A percentile compares a stretch with the other conserved stretches of the same genome.
Evolutionary conservation across 2,329 filamentous ascomycete species (phyloP).

Genomic region (Dothiorella sarmentorum): DNA sequence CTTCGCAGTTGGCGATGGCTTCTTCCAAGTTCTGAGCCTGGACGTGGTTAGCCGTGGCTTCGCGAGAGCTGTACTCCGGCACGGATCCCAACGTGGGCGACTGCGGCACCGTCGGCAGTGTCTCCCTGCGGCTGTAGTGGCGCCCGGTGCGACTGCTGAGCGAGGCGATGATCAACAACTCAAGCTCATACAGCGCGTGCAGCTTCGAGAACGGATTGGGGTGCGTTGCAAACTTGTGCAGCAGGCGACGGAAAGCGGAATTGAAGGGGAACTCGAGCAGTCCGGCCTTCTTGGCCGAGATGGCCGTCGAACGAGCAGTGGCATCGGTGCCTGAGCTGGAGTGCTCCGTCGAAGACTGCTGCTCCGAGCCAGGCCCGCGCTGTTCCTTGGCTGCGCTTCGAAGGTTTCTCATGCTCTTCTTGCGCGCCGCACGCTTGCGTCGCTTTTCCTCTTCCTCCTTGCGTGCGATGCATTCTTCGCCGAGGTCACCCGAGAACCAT

Average conservation of each 20-base stretch:
- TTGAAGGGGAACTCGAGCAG: slow-evolving; percentile 71
- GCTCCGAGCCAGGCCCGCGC: slow-evolving; percentile 38
- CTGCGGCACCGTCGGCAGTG: slow-evolving; percentile 41
- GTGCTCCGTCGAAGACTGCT: slow-evolving; percentile 44
- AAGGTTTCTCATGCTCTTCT: slow-evolving; percentile 61
- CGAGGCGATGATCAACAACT: slow-evolving; percentile 75
- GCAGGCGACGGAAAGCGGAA: slow-evolving; percentile 71
- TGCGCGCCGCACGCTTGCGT: slow-evolving; percentile 37
- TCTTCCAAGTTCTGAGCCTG: slow-evolving; percentile 57
- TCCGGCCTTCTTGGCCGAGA: slow-evolving; percentile 42
- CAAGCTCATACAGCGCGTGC: slow-evolving; percentile 75
- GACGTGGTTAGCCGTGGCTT: slow-evolving; percentile 40
- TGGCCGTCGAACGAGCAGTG: slow-evolving; percentile 40
- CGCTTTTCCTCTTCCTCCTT: slow-evolving; percentile 40
- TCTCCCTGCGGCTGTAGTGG: slow-evolving; percentile 39
- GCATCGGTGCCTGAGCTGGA: slow-evolving; percentile 46
- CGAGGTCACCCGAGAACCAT: slow-evolving; percentile 69
- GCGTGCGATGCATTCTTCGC: slow-evolving; percentile 39
- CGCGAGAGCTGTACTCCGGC: slow-evolving; percentile 44
- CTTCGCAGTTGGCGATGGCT: slow-evolving; percentile 66
- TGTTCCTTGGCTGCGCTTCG: slow-evolving; percentile 31
- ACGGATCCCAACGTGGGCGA: slow-evolving; percentile 45
- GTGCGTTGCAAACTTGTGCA: slow-evolving; percentile 84
- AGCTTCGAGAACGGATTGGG: slow-evolving; percentile 86
- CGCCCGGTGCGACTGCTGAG: slow-evolving; percentile 56